These are phyloP conservation scores for Globisporangium iwayamae DNA, from an alignment of 352 stramenopile genomes.

Conservation along the genomic window DNA sequence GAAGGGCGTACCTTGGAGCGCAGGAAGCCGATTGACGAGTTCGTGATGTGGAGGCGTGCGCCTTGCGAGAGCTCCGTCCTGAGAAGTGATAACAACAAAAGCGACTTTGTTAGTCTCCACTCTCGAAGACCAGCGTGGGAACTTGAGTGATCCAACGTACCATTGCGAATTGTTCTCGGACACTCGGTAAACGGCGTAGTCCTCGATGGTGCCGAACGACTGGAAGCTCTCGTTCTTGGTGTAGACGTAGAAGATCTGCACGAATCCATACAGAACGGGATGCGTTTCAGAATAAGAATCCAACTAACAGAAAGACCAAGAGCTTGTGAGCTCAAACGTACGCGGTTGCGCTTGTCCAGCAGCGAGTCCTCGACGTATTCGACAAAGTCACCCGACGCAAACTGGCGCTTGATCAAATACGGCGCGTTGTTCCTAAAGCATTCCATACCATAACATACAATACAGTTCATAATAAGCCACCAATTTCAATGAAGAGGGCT, in stretches of 20 bases:
- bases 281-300: neutral
- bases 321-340: slow-evolving; percentile 22
- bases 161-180: slow-evolving; percentile 35
- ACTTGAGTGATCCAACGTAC: slow-evolving; percentile 21
- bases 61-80: slow-evolving; percentile 73
- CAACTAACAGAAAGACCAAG: neutral
- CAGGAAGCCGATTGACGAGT: slow-evolving; percentile 69
- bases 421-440: slow-evolving; percentile 57
- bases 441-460: slow-evolving; percentile 1
- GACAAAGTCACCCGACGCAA: slow-evolving; percentile 63
- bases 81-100: neutral
- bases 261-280: too few species aligned
- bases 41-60: slow-evolving; percentile 68
- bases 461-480: neutral
- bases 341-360: slow-evolving; percentile 65
- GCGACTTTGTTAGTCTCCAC: neutral
- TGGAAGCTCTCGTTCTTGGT: slow-evolving; percentile 72
- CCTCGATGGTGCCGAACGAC: slow-evolving; percentile 64
- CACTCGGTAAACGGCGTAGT: slow-evolving; percentile 57
- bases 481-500: too few species aligned
- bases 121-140: too few species aligned
- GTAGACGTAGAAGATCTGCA: slow-evolving; percentile 76
- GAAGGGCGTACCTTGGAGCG: slow-evolving; percentile 44
- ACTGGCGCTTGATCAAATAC: slow-evolving; percentile 71
- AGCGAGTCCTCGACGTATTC: slow-evolving; percentile 79